Evolutionary conservation across 345 rosid genomes (phyloP).

Genomic region (Cardamine chenopodiifolia): DNA sequence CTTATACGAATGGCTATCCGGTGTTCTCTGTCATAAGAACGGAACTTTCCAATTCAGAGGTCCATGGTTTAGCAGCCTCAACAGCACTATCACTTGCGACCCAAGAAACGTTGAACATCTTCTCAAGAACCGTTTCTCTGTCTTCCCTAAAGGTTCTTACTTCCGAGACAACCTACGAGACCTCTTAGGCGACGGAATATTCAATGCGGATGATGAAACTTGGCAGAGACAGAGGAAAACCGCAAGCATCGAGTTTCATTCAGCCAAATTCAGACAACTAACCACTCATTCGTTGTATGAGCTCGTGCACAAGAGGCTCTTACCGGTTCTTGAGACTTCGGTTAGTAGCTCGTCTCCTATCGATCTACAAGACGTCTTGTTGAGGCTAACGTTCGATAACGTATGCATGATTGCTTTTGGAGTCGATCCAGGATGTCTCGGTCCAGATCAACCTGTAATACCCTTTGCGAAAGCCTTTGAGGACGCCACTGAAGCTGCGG

Average conservation of each 20-base stretch:
- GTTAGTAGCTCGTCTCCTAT: conserved; percentile 43
- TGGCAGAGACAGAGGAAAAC: conserved; percentile 92
- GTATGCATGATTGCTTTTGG: conserved; percentile 97
- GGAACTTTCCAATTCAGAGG: conserved; percentile 84
- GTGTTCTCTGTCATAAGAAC: conserved; percentile 55
- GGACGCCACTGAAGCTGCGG: conserved; percentile 81
- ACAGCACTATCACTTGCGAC: conserved; percentile 75
- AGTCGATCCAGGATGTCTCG: conserved; percentile 84
- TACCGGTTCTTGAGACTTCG: conserved; percentile 69
- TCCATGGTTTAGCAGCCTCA: conserved; percentile 78
- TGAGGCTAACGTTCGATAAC: conserved; percentile 84
- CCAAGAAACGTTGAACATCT: conserved; percentile 89
- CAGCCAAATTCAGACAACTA: conserved; percentile 72
- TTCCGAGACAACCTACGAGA: conserved; percentile 71
- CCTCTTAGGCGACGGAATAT: conserved; percentile 87
- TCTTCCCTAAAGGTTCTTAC: conserved; percentile 83
- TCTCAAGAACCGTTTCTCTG: conserved; percentile 78
- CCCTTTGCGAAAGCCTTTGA: conserved; percentile 91
- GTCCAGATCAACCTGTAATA: conserved; percentile 60
- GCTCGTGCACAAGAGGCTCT: conserved; percentile 76
- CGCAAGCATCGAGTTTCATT: conserved; percentile 91
- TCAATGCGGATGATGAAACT: conserved; percentile 78
- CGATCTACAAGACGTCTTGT: conserved; percentile 80
- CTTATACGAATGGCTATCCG: conserved; percentile 77
- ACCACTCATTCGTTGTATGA: conserved; percentile 67